Base-by-base conservation (phyloP, 306 rosid species). In the Prinsepia uniflora region DNA sequence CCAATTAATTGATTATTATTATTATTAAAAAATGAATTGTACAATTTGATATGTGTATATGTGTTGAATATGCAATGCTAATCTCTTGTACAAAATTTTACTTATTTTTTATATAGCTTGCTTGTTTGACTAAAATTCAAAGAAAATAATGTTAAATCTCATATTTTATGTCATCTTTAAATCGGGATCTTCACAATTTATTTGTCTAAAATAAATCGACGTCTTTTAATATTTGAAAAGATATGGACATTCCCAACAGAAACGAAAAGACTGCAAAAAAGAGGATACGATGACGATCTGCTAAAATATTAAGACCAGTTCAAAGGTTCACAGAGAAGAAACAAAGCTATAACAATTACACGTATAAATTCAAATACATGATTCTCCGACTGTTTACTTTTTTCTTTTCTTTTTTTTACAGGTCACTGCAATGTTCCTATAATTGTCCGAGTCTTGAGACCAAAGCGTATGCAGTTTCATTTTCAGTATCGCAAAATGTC, bases 391-490 rank as follows among this genome's bases (percentile, higher is more conserved):
- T 24, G 43, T 14, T 20, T 24, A 24, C 10, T 10, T 3, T n/a
- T 10, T 34, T 19, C 11, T 41, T 61, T 10, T 3, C 12, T 10
- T 34, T 19, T 15, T 41, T 61, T 68, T 36, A 68, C 54, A 57
- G 7, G 73, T 44, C 43, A 45, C 20, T 43, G 52, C 72, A 55
- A 62, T 72, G 14, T 69, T 22, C 59, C 48, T 65, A 61, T 30
- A 54, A 63, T 34, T 50, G 34, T 68, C 42, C 15, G 9, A 5
- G 54, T 43, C 55, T 47, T 63, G 50, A 39, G 48, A 77, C 75
- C 65, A 77, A 77, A 75, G 47, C 53, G 39, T 75, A 75, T 76
- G 43, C 22, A 54, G 67, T 71, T 75, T 49, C 75, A 54, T 60
- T 71, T 75, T 49, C 75, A 59, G 74, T 67, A 71, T 55, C 15